These are phyloP conservation scores for Boletus vermiculosoides DNA, from an alignment of 768 basidiomycete species.

Conservation along the genomic window DNA sequence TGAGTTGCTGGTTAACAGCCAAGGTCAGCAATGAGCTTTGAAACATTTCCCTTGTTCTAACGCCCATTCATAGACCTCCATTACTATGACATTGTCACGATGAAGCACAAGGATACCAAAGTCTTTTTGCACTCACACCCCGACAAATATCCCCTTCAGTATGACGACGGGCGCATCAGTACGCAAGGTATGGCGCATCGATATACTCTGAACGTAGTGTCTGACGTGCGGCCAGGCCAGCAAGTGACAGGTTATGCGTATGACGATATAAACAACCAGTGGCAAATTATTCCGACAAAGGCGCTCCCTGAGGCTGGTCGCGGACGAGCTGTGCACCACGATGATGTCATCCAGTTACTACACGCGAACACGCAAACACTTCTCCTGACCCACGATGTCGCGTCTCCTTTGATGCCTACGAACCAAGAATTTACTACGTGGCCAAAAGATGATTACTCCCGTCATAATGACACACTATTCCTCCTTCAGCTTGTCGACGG, in stretches of 20 bases:
- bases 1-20: conserved; percentile 86
- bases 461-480: conserved; percentile 91
- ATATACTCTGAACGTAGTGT: neutral
- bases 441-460: conserved; percentile 70
- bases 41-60: neutral
- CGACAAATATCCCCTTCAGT: conserved; percentile 88
- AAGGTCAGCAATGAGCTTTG: conserved; percentile 57
- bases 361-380: conserved; percentile 82
- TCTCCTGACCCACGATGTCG: conserved; percentile 95
- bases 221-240: conserved; percentile 56
- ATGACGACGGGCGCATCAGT: conserved; percentile 93
- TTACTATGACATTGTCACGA: conserved; percentile 84
- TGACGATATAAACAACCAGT: conserved; percentile 91
- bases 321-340: conserved; percentile 86
- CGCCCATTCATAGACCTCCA: conserved; percentile 68
- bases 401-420: conserved; percentile 94
- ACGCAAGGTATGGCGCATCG: conserved; percentile 63
- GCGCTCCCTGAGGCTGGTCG: conserved; percentile 92
- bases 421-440: conserved; percentile 98
- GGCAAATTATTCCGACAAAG: conserved; percentile 95
- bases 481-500: conserved; percentile 69
- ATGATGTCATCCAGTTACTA: conserved; percentile 84
- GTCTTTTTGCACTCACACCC: conserved; percentile 91
- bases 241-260: conserved; percentile 96
- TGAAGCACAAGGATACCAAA: conserved; percentile 92